Evolutionary conservation across 305 asterid genomes (phyloP).

Genomic region (Fraxinus sp.): DNA sequence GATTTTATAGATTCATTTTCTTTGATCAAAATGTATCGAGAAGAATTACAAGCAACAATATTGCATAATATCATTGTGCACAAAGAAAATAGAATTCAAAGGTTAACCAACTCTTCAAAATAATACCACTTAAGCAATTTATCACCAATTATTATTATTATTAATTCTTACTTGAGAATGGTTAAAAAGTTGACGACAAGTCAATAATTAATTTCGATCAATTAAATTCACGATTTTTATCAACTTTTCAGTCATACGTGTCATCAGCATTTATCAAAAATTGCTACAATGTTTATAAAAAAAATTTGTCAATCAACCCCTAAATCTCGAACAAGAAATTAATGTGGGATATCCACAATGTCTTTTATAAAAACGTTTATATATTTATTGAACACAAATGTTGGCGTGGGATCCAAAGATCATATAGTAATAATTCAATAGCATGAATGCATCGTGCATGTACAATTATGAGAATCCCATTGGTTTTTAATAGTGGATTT

Average conservation of each 20-base stretch:
- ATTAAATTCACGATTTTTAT: no score
- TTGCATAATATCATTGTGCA: not conserved
- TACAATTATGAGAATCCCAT: slow-evolving; percentile 10
- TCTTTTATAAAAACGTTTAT: not conserved
- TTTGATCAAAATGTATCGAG: not conserved
- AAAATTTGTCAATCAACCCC: not conserved
- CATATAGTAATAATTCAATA: not conserved
- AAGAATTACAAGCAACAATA: not conserved
- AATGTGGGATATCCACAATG: not conserved
- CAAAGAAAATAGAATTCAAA: no score
- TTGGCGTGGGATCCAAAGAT: slow-evolving; percentile 18
- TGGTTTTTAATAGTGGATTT: not conserved
- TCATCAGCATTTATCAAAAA: not conserved
- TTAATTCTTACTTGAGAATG: no score
- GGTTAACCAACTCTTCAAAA: not conserved
- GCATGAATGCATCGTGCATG: not conserved
- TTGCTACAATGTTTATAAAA: no score
- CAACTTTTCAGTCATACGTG: not conserved
- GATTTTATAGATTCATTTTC: not conserved
- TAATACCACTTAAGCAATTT: not conserved
- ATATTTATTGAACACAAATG: not conserved
- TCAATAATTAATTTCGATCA: no score
- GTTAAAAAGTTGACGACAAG: no score
- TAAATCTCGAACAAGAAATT: not conserved
- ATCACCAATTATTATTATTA: not conserved